Evolutionary conservation across 2,329 filamentous ascomycete genomes (phyloP).

Genomic region (Hymenoscyphus infarciens): DNA sequence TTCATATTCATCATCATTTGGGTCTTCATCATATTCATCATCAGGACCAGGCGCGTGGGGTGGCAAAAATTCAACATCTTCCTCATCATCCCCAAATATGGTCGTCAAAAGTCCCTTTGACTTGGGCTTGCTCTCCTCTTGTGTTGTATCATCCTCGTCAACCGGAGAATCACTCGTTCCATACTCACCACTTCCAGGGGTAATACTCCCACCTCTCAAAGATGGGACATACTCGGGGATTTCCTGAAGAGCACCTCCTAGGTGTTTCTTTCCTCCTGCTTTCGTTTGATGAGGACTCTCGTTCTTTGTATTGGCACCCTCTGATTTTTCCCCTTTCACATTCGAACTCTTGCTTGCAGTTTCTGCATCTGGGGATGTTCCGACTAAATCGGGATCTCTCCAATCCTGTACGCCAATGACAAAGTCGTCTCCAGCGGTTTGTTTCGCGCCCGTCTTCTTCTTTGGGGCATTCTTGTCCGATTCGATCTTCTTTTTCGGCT

Average conservation of each 20-base stretch:
- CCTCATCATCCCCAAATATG: constrained; percentile 46
- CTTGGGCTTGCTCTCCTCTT: constrained; percentile 24
- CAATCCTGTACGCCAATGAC: constrained; percentile 84
- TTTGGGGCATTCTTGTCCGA: constrained; percentile 29
- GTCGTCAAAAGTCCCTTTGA: constrained; percentile 45
- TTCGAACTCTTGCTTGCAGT: constrained; percentile 31
- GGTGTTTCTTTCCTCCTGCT: constrained; percentile 28
- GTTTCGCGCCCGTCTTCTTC: constrained; percentile 24
- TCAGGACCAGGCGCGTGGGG: constrained; percentile 12
- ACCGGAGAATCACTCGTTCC: constrained; percentile 25
- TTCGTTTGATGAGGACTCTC: constrained; percentile 19
- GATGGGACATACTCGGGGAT: constrained; percentile 34
- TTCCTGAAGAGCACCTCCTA: constrained; percentile 29
- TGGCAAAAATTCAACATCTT: constrained; percentile 35
- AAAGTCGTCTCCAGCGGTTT: constrained; percentile 56
- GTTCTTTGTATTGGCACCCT: constrained; percentile 26
- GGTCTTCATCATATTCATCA: constrained; percentile 26
- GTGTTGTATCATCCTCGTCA: constrained; percentile 31
- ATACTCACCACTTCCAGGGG: constrained; percentile 71
- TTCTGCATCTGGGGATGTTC: constrained; percentile 30
- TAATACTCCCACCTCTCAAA: constrained; percentile 63
- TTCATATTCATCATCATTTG: constrained; percentile 53
- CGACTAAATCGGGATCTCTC: constrained; percentile 73
- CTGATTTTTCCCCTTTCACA: constrained; percentile 29
- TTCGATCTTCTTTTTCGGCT: constrained; percentile 39